Evolutionary conservation across 1,139 yeast genomes (phyloP).

Genomic region (Debaryomyces psychrophilus): DNA sequence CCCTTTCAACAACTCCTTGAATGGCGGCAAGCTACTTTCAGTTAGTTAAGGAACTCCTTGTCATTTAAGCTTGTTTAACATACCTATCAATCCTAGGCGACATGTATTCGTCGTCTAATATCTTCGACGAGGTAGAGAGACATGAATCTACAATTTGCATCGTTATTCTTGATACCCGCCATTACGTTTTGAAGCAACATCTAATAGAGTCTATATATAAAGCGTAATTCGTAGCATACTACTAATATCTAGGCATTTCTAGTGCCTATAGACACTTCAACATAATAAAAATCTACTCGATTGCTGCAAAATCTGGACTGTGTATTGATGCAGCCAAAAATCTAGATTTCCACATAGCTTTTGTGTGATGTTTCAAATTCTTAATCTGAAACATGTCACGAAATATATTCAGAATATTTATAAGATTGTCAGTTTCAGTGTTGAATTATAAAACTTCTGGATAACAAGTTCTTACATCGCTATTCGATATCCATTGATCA

Average conservation of each 20-base stretch:
- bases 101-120: not conserved
- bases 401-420: constrained; percentile 8
- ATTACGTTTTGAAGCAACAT: not conserved
- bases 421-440: constrained; percentile 16
- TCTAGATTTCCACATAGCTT: constrained; percentile 11
- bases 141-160: constrained; percentile 3
- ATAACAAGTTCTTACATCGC: constrained; percentile 8
- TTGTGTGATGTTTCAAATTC: constrained; percentile 24
- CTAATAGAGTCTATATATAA: not conserved
- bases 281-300: constrained; percentile 6
- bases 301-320: constrained; percentile 9
- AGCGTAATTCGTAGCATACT: not conserved
- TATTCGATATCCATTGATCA: not conserved
- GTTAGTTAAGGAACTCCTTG: not conserved
- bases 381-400: constrained; percentile 24
- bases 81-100: not conserved
- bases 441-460: constrained; percentile 8
- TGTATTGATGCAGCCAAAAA: constrained; percentile 5
- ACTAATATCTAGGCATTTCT: constrained; percentile 1
- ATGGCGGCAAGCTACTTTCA: not conserved
- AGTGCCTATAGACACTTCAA: not conserved
- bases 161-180: not conserved
- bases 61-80: not conserved
- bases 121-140: not conserved
- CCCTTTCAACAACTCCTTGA: constrained; percentile 3